phyloP scores from a whole-genome alignment of 257 asterid species.

The Phtheirospermum japonicum region DNA sequence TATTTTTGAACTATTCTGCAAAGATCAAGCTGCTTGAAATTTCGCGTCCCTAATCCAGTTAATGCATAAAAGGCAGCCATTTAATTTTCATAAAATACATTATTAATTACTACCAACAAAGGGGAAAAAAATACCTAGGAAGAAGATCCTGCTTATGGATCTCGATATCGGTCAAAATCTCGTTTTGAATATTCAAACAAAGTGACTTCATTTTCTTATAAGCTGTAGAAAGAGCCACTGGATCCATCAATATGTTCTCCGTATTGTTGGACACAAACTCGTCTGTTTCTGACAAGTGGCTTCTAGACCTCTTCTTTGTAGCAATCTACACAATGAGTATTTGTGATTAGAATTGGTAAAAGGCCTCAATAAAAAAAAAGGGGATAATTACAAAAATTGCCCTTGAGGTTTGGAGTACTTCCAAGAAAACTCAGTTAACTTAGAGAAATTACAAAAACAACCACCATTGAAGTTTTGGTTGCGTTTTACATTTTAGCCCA shows the following conservation, averaged over 20 bases:
- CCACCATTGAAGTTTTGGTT: too few relatives aligned
- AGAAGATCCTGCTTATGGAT: conserved; percentile 75
- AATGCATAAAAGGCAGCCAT: too few relatives aligned
- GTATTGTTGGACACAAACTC: conserved; percentile 66
- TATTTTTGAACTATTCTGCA: too few relatives aligned
- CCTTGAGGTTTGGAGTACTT: background rate
- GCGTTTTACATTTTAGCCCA: too few relatives aligned
- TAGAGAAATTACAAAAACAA: too few relatives aligned
- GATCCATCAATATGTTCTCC: conserved; percentile 64
- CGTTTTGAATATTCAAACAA: conserved; percentile 60
- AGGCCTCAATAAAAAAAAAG: conserved; percentile 15
- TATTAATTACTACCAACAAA: background rate
- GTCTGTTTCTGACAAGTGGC: conserved; percentile 82
- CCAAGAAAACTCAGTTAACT: background rate
- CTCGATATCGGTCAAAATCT: conserved; percentile 77
- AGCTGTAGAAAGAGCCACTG: conserved; percentile 70
- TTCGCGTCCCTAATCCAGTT: too few relatives aligned
- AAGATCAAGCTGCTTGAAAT: too few relatives aligned
- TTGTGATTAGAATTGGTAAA: conserved; percentile 18
- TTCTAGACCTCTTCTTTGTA: conserved; percentile 77
- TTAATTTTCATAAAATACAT: background rate
- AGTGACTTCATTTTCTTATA: conserved; percentile 73
- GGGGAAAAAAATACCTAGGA: conserved; percentile 55
- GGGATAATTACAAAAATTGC: background rate
- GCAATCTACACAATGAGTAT: conserved; percentile 57